Conservation (phyloP, 148 eudicot species). For the Chenopodium quinoa region DNA sequence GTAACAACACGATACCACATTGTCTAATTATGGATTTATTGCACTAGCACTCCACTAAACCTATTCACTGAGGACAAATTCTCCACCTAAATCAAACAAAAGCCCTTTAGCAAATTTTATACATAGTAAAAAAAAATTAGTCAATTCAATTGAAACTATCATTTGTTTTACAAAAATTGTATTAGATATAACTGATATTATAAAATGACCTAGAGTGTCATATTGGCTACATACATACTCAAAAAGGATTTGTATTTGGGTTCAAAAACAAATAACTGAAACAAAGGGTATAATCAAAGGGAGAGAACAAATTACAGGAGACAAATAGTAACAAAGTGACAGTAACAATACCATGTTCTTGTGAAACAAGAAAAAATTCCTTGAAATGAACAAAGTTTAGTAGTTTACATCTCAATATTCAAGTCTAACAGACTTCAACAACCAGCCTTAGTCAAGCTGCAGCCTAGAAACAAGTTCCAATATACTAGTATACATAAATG, state of each 20-base stretch:
- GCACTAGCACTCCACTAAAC: too few species aligned
- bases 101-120: too few species aligned
- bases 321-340: not conserved
- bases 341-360: conserved; percentile 7
- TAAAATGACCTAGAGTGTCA: not conserved
- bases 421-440: conserved; percentile 9
- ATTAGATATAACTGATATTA: not conserved
- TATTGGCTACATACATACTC: not conserved
- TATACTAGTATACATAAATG: not conserved
- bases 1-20: too few species aligned
- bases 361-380: conserved; percentile 6
- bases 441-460: conserved; percentile 9
- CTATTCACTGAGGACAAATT: too few species aligned
- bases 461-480: conserved; percentile 24
- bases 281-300: not conserved
- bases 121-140: too few species aligned
- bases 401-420: not conserved
- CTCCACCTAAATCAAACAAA: too few species aligned
- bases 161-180: too few species aligned
- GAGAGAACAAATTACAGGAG: not conserved
- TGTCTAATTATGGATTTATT: too few species aligned
- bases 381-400: conserved; percentile 12
- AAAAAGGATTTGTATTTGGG: not conserved
- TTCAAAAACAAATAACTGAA: not conserved
- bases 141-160: too few species aligned